A percentile compares a stretch with the other conserved stretches of the same genome.
Conservation (phyloP, 2,329 filamentous ascomycete genomes). For the Alternaria infectoria region DNA sequence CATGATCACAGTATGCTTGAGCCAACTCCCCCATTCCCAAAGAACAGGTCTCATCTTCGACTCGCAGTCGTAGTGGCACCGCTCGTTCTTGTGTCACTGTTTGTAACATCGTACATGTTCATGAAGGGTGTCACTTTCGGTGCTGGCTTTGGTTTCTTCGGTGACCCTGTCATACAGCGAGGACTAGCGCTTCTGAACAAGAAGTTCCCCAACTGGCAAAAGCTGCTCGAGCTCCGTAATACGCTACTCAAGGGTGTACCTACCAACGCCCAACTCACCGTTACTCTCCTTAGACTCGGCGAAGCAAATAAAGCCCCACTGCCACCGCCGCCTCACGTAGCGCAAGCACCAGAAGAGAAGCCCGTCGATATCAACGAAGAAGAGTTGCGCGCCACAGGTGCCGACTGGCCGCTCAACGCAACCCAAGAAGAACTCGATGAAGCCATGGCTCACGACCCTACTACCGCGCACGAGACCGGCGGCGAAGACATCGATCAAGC, state of each 20-base stretch:
- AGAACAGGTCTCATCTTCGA: conserved; percentile 52
- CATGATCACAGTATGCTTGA: conserved; percentile 48
- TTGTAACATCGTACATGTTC: conserved; percentile 59
- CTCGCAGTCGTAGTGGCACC: conserved; percentile 55
- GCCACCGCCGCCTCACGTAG: conserved; percentile 62
- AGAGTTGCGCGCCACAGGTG: conserved; percentile 59
- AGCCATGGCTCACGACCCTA: conserved; percentile 60
- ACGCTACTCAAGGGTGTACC: conserved; percentile 81
- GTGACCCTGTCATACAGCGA: conserved; percentile 72
- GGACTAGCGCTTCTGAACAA: conserved; percentile 66
- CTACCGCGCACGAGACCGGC: conserved; percentile 55
- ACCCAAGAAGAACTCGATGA: conserved; percentile 69
- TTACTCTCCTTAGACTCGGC: conserved; percentile 81
- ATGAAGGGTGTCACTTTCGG: conserved; percentile 70
- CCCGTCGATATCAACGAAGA: conserved; percentile 58
- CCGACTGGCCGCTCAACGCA: conserved; percentile 65
- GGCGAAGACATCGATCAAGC: conserved; percentile 61
- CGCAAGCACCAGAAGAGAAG: conserved; percentile 55
- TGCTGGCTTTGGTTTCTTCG: conserved; percentile 79
- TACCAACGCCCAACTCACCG: conserved; percentile 82
- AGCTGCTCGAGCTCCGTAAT: conserved; percentile 74
- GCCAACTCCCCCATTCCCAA: conserved; percentile 57
- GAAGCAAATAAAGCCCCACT: conserved; percentile 82
- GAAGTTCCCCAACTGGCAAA: conserved; percentile 74
- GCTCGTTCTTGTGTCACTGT: conserved; percentile 51